These are phyloP conservation scores for Durio zibethinus DNA, from an alignment of 345 rosid species.

Conservation along the genomic window DNA sequence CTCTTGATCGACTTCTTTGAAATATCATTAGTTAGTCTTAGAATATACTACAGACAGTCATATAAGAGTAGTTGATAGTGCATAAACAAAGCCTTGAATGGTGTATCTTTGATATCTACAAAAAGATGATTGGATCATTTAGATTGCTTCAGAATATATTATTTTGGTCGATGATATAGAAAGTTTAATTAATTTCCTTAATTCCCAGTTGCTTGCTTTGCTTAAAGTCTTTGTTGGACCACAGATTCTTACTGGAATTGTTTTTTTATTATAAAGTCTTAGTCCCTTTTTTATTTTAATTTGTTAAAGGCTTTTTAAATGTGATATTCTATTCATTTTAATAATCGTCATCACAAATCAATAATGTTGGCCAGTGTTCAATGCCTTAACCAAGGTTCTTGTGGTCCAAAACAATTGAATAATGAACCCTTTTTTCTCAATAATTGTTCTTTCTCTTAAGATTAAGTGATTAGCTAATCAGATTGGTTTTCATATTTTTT, in stretches of 20 bases:
- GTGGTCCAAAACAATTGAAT: neutral
- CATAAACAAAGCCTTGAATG: constrained; percentile 1
- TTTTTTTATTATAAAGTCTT: constrained; percentile 3
- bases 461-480: constrained; percentile 22
- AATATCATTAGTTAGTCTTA: no score
- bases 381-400: neutral
- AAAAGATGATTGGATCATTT: constrained; percentile 2
- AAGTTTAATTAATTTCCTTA: neutral
- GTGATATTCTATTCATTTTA: constrained; percentile 16
- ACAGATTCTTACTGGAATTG: constrained; percentile 6
- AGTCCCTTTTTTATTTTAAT: constrained; percentile 3
- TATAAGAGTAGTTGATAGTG: neutral
- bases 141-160: neutral
- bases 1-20: no score
- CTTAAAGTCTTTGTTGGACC: constrained; percentile 22
- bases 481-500: constrained; percentile 7
- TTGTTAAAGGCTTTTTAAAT: constrained; percentile 11
- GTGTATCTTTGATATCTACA: neutral
- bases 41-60: neutral
- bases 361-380: constrained; percentile 5
- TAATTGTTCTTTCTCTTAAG: neutral
- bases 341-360: constrained; percentile 3
- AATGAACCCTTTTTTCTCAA: neutral
- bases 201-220: neutral
- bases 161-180: neutral